Percentiles rank a stretch among this genome's conserved stretches.
phyloP scores from a whole-genome alignment of 768 basidiomycete species.

The Gelatoporia subvermispora region DNA sequence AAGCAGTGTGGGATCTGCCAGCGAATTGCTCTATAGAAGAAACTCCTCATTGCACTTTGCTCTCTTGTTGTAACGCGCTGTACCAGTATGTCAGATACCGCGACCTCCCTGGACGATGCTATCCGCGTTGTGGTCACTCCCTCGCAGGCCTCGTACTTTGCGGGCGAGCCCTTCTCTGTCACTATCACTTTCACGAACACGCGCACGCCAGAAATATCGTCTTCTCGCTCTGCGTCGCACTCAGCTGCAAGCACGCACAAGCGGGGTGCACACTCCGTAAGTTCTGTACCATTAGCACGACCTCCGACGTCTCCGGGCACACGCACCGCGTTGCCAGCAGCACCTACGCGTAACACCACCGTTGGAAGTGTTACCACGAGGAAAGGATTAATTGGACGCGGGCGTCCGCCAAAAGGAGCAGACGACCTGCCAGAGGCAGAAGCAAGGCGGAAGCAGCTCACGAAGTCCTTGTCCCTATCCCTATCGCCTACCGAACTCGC shows the following conservation, averaged over 20 bases:
- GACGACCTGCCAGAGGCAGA: slow-evolving; percentile 20
- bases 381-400: slow-evolving; percentile 53
- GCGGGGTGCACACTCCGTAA: slow-evolving; percentile 75
- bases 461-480: slow-evolving; percentile 66
- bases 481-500: slow-evolving; percentile 46
- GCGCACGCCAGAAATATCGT: slow-evolving; percentile 44
- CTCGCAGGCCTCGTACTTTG: slow-evolving; percentile 85
- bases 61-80: background rate
- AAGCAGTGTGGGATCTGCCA: too few relatives aligned
- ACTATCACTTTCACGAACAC: slow-evolving; percentile 87
- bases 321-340: slow-evolving; percentile 33
- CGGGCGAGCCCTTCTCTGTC: slow-evolving; percentile 83
- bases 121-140: slow-evolving; percentile 74
- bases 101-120: slow-evolving; percentile 14
- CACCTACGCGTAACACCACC: slow-evolving; percentile 13
- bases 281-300: slow-evolving; percentile 73
- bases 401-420: slow-evolving; percentile 24
- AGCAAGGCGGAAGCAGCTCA: slow-evolving; percentile 23
- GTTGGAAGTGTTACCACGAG: slow-evolving; percentile 22
- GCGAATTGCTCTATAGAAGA: too few relatives aligned
- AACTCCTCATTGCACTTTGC: too few relatives aligned
- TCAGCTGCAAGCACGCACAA: slow-evolving; percentile 45
- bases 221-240: slow-evolving; percentile 28
- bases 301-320: slow-evolving; percentile 82
- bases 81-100: background rate